Evolutionary conservation across 306 rosid species (phyloP).

Genomic region (Urtica urens): DNA sequence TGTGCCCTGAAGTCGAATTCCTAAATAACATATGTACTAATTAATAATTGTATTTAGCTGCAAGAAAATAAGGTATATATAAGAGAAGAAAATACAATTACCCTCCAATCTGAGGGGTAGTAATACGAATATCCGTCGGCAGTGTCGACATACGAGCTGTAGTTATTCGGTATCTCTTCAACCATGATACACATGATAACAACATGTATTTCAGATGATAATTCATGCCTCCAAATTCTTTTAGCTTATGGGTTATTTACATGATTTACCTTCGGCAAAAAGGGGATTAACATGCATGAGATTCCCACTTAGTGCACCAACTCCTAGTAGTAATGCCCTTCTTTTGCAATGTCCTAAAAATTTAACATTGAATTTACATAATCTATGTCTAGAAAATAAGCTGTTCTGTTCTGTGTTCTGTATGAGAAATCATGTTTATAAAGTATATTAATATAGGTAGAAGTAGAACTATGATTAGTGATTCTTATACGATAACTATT

Average conservation of each 20-base stretch:
- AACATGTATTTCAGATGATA: background rate
- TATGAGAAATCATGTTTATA: too few relatives aligned
- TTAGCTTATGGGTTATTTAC: too few relatives aligned
- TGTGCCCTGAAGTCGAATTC: conserved; percentile 90
- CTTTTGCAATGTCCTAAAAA: conserved; percentile 52
- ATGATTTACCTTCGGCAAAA: conserved; percentile 89
- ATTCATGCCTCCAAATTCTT: background rate
- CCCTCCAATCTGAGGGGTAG: conserved; percentile 95
- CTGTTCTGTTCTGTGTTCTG: too few relatives aligned
- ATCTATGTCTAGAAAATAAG: too few relatives aligned
- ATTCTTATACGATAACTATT: background rate
- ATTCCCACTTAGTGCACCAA: conserved; percentile 58
- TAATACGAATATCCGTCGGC: conserved; percentile 75
- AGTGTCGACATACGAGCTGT: conserved; percentile 62
- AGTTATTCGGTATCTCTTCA: conserved; percentile 57
- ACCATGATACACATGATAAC: background rate
- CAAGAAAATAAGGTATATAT: background rate
- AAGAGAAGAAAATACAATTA: conserved; percentile 6
- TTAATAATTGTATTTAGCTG: background rate
- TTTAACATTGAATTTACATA: too few relatives aligned
- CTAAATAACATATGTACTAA: conserved; percentile 23
- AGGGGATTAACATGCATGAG: conserved; percentile 35
- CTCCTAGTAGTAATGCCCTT: conserved; percentile 58
- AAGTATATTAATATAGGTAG: background rate
- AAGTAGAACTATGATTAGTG: background rate